phyloP scores from a whole-genome alignment of 108 stramenopile genomes.

The Fragilaria crotonensis region DNA sequence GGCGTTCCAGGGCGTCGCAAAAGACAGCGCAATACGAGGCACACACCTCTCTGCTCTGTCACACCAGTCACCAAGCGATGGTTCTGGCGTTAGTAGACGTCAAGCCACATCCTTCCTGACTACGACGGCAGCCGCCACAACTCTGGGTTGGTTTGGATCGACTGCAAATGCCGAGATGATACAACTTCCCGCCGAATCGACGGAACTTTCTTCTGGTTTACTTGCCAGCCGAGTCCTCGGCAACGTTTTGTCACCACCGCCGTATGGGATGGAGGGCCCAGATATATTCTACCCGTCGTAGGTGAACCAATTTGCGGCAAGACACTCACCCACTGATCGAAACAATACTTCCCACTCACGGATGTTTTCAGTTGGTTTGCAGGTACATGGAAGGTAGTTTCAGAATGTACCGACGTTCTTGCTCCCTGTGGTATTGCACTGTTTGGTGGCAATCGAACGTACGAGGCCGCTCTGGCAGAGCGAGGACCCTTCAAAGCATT shows the following conservation, averaged over 20 bases:
- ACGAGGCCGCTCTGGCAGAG: slow-evolving; percentile 36
- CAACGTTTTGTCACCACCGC: slow-evolving; percentile 40
- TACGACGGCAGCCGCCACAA: too few relatives aligned
- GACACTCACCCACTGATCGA: not conserved
- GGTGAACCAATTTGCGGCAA: not conserved
- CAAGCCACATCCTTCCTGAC: too few relatives aligned
- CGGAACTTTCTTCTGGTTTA: slow-evolving; percentile 20
- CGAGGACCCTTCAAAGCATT: slow-evolving; percentile 28
- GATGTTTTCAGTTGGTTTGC: slow-evolving; percentile 35
- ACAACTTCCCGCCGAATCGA: slow-evolving; percentile 13
- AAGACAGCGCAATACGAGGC: too few relatives aligned
- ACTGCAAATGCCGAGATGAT: too few relatives aligned
- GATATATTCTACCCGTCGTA: slow-evolving; percentile 65
- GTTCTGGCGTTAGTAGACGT: too few relatives aligned
- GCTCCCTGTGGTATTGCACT: slow-evolving; percentile 67
- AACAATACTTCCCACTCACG: too few relatives aligned
- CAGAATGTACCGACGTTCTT: slow-evolving; percentile 40
- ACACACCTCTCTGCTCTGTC: too few relatives aligned
- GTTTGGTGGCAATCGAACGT: slow-evolving; percentile 72
- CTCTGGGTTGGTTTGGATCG: too few relatives aligned
- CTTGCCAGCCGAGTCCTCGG: slow-evolving; percentile 30
- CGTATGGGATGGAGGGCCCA: slow-evolving; percentile 57
- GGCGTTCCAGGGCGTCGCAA: too few relatives aligned
- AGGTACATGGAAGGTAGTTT: slow-evolving; percentile 51
- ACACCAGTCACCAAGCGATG: too few relatives aligned